Evolutionary conservation across 768 basidiomycete species (phyloP).

Genomic region (Pleurotus sapidus): DNA sequence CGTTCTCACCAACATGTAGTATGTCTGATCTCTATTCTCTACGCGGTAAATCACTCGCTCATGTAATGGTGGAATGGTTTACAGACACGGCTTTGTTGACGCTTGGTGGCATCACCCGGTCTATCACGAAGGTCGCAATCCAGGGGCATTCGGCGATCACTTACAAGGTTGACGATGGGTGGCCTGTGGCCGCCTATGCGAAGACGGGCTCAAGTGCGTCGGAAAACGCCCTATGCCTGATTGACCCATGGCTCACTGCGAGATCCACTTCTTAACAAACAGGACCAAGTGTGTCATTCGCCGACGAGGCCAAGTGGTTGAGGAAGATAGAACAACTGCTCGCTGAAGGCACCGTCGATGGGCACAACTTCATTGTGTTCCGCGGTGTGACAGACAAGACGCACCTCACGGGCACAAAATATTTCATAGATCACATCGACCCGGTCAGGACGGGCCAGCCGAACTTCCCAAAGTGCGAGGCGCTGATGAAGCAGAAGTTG

Average conservation of each 20-base stretch:
- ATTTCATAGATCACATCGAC: neutral
- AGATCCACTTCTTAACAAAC: neutral
- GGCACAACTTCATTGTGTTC: neutral
- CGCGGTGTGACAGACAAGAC: neutral
- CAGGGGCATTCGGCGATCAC: neutral
- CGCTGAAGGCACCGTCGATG: neutral
- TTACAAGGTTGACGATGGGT: neutral
- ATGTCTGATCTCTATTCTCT: neutral
- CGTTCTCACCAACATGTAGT: neutral
- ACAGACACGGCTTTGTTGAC: neutral
- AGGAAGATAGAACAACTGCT: neutral
- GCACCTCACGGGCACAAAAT: neutral
- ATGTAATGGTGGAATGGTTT: neutral
- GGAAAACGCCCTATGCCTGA: neutral
- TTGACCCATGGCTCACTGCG: neutral
- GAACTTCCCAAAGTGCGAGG: neutral
- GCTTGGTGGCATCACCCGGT: neutral
- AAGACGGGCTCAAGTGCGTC: neutral
- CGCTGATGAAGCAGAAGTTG: neutral
- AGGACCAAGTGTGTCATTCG: neutral
- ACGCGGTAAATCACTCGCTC: no score
- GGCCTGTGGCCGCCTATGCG: neutral
- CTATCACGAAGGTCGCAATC: neutral
- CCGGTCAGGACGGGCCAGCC: neutral
- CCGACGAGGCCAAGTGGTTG: neutral